Conservation (phyloP, 306 rosid genomes). For the Vigna nakashimae region DNA sequence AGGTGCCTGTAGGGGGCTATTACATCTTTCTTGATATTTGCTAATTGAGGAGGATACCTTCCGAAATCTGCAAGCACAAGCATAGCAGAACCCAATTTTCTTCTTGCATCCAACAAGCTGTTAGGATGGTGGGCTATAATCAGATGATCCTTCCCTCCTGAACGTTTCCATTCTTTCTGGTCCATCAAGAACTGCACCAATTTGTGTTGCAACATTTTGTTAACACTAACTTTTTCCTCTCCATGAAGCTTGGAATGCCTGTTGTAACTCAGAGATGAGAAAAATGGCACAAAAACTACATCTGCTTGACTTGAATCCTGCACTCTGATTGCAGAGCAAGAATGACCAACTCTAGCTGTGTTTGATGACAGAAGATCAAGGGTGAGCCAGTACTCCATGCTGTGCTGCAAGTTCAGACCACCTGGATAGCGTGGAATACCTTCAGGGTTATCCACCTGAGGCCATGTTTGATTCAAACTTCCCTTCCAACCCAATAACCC, state of each 20-base stretch:
- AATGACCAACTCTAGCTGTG: conserved; percentile 43
- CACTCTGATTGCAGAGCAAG: conserved; percentile 77
- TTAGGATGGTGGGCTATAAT: conserved; percentile 95
- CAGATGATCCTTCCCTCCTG: conserved; percentile 81
- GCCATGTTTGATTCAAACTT: conserved; percentile 78
- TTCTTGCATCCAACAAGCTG: conserved; percentile 84
- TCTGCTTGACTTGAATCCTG: conserved; percentile 83
- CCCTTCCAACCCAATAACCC: conserved; percentile 93
- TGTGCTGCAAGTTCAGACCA: conserved; percentile 93
- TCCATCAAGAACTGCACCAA: conserved; percentile 68
- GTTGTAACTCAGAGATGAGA: conserved; percentile 90
- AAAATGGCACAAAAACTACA: conserved; percentile 89
- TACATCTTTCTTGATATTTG: conserved; percentile 84
- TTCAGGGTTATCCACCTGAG: conserved; percentile 56
- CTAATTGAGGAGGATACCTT: conserved; percentile 82
- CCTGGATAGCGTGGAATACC: conserved; percentile 79
- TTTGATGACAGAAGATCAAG: conserved; percentile 86
- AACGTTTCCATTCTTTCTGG: conserved; percentile 71
- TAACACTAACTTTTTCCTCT: conserved; percentile 66
- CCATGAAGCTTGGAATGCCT: conserved; percentile 73
- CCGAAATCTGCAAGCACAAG: conserved; percentile 97
- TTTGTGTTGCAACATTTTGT: conserved; percentile 73
- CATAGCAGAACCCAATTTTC: conserved; percentile 78
- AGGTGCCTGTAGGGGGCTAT: conserved; percentile 92
- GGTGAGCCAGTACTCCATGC: conserved; percentile 91